A percentile compares a stretch with the other conserved stretches of the same genome.
phyloP scores from a whole-genome alignment of 1,139 yeast species.

The Blastobotrys persicus region DNA sequence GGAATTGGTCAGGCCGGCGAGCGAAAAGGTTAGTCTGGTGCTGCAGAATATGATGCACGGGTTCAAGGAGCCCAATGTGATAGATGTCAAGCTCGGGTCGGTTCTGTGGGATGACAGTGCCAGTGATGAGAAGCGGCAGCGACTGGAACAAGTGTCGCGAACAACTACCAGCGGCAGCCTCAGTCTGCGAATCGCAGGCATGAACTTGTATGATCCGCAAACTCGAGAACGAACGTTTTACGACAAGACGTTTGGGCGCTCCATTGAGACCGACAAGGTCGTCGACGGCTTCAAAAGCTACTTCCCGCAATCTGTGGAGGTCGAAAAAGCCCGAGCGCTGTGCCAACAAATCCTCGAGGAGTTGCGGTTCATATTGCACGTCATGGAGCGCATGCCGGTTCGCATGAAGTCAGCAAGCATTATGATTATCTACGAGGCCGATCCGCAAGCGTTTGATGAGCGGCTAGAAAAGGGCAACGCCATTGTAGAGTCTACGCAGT shows the following conservation, averaged over 20 bases:
- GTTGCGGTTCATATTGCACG: slow-evolving; percentile 61
- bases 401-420: slow-evolving; percentile 74
- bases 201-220: slow-evolving; percentile 53
- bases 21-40: slow-evolving; percentile 46
- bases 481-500: slow-evolving; percentile 35
- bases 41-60: slow-evolving; percentile 67
- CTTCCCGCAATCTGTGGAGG: slow-evolving; percentile 39
- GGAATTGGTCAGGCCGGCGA: slow-evolving; percentile 13
- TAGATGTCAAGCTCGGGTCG: slow-evolving; percentile 83
- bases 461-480: slow-evolving; percentile 25
- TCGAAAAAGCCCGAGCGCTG: slow-evolving; percentile 30
- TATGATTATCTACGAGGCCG: slow-evolving; percentile 72
- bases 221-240: slow-evolving; percentile 42
- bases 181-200: slow-evolving; percentile 80
- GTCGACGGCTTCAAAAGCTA: slow-evolving; percentile 51
- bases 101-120: slow-evolving; percentile 59
- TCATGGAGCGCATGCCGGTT: slow-evolving; percentile 59
- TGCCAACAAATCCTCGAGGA: slow-evolving; percentile 53
- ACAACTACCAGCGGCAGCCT: slow-evolving; percentile 79
- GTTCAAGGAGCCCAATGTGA: slow-evolving; percentile 61
- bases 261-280: slow-evolving; percentile 47
- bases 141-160: slow-evolving; percentile 62
- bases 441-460: slow-evolving; percentile 38
- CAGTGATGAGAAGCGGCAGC: slow-evolving; percentile 52
- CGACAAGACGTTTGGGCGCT: slow-evolving; percentile 71